Conservation (phyloP, 2,329 filamentous ascomycete genomes). For the Ambrosiella beaveri region DNA sequence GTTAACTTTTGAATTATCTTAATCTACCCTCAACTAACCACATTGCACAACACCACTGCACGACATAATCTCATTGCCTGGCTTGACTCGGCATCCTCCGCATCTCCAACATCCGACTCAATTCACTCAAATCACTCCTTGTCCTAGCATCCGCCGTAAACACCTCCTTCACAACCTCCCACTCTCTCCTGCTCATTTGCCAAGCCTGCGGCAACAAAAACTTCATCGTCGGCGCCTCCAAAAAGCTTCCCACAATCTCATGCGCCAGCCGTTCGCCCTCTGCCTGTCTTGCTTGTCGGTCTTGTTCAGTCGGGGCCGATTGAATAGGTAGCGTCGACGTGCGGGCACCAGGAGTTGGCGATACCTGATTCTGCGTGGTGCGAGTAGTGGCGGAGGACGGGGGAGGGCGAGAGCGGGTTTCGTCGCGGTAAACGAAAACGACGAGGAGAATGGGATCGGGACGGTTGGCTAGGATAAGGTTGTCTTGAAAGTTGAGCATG, state of each 20-base stretch:
- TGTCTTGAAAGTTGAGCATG: slow-evolving; percentile 73
- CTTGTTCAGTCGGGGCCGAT: slow-evolving; percentile 4
- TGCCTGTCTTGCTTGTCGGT: slow-evolving; percentile 9
- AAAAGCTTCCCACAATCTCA: slow-evolving; percentile 46
- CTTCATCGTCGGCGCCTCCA: slow-evolving; percentile 46
- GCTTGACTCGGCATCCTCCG: slow-evolving; percentile 5
- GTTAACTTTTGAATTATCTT: too few species aligned
- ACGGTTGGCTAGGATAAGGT: slow-evolving; percentile 54
- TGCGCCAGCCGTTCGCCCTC: slow-evolving; percentile 39
- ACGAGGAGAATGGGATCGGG: slow-evolving; percentile 64
- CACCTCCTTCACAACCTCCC: slow-evolving; percentile 55
- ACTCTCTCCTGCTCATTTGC: slow-evolving; percentile 52
- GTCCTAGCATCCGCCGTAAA: slow-evolving; percentile 48
- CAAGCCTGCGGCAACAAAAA: slow-evolving; percentile 54
- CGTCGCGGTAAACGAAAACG: slow-evolving; percentile 66
- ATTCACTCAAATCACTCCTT: slow-evolving; percentile 40
- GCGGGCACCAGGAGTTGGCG: slow-evolving; percentile 21
- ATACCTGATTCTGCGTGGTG: slow-evolving; percentile 11
- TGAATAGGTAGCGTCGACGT: slow-evolving; percentile 6
- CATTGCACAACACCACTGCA: background rate
- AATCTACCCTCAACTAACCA: background rate
- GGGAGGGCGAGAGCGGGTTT: slow-evolving; percentile 16
- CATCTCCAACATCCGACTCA: slow-evolving; percentile 37
- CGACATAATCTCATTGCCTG: background rate
- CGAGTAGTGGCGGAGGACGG: slow-evolving; percentile 12